phyloP scores from a whole-genome alignment of 75 land plant species.

The Gnetum montanum region DNA sequence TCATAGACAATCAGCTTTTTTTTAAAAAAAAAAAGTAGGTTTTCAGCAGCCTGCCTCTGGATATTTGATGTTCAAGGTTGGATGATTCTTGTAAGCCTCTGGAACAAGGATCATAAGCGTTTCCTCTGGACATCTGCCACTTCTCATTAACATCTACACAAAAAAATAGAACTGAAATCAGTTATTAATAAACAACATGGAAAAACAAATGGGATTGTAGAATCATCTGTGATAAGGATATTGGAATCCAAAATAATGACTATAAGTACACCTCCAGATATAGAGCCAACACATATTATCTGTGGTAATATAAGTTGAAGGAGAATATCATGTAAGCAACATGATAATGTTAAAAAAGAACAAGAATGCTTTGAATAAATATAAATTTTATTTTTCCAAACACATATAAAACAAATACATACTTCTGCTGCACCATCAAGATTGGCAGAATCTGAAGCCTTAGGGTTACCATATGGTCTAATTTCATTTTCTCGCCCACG shows the following conservation, averaged over 20 bases:
- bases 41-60: conserved; percentile 98
- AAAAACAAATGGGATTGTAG: background rate
- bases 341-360: too few species aligned
- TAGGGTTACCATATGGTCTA: conserved; percentile 85
- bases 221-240: background rate
- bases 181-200: background rate
- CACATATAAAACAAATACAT: conserved; percentile 16
- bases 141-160: conserved; percentile 74
- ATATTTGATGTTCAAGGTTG: conserved; percentile 80
- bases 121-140: conserved; percentile 87
- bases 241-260: too few species aligned
- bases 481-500: conserved; percentile 91
- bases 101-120: conserved; percentile 99
- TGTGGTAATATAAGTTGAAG: background rate
- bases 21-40: too few species aligned
- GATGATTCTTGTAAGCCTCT: conserved; percentile 97
- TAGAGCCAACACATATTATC: background rate
- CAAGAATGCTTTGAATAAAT: too few species aligned
- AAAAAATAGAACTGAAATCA: conserved; percentile 1
- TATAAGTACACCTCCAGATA: too few species aligned
- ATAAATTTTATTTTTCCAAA: too few species aligned
- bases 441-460: conserved; percentile 97
- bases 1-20: too few species aligned
- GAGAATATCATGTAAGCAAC: too few species aligned
- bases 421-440: conserved; percentile 97